phyloP scores from a whole-genome alignment of 2,329 filamentous ascomycete species.

The Aspergillus versicolor region DNA sequence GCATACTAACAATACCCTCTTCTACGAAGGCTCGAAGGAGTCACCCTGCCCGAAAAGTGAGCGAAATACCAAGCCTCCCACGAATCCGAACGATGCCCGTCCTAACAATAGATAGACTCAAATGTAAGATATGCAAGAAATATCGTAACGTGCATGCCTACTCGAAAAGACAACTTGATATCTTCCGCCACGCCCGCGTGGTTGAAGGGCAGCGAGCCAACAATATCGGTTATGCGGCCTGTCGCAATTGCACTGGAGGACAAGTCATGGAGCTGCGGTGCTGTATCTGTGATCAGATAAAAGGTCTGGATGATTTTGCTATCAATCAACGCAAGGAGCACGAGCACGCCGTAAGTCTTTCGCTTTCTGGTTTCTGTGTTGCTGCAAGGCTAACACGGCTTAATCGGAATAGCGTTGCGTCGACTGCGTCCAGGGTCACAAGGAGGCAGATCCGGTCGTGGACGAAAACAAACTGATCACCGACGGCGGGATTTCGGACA shows the following conservation, averaged over 20 bases:
- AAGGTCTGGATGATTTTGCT: constrained; percentile 50
- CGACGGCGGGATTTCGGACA: constrained; percentile 16
- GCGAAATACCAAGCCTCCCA: constrained; percentile 1
- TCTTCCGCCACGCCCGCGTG: constrained; percentile 29
- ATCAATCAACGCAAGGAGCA: constrained; percentile 49
- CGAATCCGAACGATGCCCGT: background rate
- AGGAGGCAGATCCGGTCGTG: constrained; percentile 33
- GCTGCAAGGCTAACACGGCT: background rate
- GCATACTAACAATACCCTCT: background rate
- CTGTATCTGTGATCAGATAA: constrained; percentile 46
- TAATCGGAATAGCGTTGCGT: constrained; percentile 40
- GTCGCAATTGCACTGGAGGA: constrained; percentile 45
- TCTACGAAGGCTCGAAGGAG: constrained; percentile 24
- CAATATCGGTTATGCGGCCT: constrained; percentile 34
- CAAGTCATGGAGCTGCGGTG: constrained; percentile 51
- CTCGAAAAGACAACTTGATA: constrained; percentile 49
- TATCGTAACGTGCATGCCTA: constrained; percentile 38
- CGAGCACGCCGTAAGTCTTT: constrained; percentile 45
- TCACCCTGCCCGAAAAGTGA: constrained; percentile 35
- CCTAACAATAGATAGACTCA: constrained; percentile 37
- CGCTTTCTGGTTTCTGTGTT: background rate
- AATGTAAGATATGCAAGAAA: constrained; percentile 49
- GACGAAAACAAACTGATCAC: constrained; percentile 30
- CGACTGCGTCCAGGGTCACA: constrained; percentile 35
- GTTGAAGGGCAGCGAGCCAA: constrained; percentile 16